These are phyloP conservation scores for Porogramme epimiltina DNA, from an alignment of 1,284 basidiomycete species.

Conservation along the genomic window DNA sequence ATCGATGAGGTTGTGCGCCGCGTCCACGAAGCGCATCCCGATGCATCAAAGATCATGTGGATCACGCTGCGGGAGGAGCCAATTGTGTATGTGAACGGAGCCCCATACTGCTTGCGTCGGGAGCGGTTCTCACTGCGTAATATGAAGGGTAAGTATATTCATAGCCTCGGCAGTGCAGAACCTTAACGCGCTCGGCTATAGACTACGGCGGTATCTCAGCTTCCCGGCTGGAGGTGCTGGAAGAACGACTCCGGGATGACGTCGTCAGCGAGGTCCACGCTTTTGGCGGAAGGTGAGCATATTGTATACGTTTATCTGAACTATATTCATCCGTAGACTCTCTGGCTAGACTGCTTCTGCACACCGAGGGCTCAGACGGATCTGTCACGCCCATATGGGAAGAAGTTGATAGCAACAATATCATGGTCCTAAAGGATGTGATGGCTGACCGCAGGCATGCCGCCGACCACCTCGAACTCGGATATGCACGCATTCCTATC, in stretches of 20 bases:
- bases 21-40: constrained; percentile 66
- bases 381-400: constrained; percentile 96
- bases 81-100: constrained; percentile 91
- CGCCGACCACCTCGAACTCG: constrained; percentile 59
- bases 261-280: constrained; percentile 81
- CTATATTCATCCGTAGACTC: too few relatives aligned
- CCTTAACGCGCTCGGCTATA: constrained; percentile 28
- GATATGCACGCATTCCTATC: constrained; percentile 88
- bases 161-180: not conserved
- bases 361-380: constrained; percentile 89
- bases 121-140: constrained; percentile 84
- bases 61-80: constrained; percentile 94
- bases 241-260: constrained; percentile 91
- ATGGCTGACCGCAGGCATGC: constrained; percentile 67
- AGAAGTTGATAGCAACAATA: constrained; percentile 76
- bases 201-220: constrained; percentile 94
- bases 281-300: constrained; percentile 77
- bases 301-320: too few relatives aligned
- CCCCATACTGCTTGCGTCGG: constrained; percentile 77
- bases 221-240: constrained; percentile 83
- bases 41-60: constrained; percentile 78
- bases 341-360: constrained; percentile 73
- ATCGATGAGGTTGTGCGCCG: constrained; percentile 81
- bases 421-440: constrained; percentile 87
- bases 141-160: constrained; percentile 67